Evolutionary conservation across 2,329 filamentous ascomycete genomes (phyloP).

Genomic region (Incumbomyces delicatus): DNA sequence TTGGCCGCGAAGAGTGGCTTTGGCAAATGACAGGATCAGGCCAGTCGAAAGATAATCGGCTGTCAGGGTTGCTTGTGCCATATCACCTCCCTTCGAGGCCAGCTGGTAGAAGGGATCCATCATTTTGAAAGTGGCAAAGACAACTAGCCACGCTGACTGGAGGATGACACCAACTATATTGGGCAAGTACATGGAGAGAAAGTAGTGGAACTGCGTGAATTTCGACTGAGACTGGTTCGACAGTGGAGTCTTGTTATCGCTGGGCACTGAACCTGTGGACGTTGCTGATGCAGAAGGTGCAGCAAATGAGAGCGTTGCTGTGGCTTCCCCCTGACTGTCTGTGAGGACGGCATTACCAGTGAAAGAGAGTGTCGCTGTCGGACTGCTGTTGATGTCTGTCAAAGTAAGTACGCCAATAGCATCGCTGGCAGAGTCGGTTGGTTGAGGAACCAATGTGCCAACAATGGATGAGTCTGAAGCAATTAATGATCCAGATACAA

Average conservation of each 20-base stretch:
- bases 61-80: slow-evolving; percentile 4
- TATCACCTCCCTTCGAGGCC: slow-evolving; percentile 7
- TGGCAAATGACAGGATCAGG: slow-evolving; percentile 1
- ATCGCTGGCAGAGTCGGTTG: background rate
- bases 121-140: slow-evolving; percentile 11
- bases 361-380: background rate
- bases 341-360: background rate
- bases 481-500: background rate
- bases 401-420: background rate
- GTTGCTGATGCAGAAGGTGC: background rate
- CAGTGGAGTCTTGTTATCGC: no score
- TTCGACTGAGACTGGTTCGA: no score
- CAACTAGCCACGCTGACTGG: slow-evolving; percentile 8
- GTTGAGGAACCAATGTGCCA: background rate
- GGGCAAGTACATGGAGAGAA: slow-evolving; percentile 11
- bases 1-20: slow-evolving; percentile 1
- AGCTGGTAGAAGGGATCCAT: slow-evolving; percentile 16
- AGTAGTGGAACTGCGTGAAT: slow-evolving; percentile 4
- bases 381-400: background rate
- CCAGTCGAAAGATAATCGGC: slow-evolving; percentile 11
- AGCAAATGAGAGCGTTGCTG: background rate
- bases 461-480: background rate
- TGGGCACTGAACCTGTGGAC: background rate
- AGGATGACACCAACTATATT: slow-evolving; percentile 7
- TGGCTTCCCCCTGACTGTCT: background rate